phyloP scores from a whole-genome alignment of 2,329 filamentous ascomycete genomes.

The Plenodomus tracheiphilus region DNA sequence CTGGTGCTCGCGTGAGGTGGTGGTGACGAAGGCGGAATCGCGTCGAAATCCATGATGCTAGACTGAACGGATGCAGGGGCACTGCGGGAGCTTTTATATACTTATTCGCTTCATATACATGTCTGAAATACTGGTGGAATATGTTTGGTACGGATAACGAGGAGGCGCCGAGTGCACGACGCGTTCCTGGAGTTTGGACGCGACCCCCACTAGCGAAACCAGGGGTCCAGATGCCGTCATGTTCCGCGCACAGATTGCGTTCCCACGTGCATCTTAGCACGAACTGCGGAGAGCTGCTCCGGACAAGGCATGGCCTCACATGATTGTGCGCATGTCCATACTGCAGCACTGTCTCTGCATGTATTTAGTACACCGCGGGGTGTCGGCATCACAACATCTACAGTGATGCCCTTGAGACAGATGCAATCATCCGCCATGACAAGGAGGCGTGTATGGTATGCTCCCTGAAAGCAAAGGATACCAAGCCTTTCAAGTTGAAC shows the following conservation, averaged over 20 bases:
- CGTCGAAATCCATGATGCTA: slow-evolving; percentile 27
- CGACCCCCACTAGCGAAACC: slow-evolving; percentile 17
- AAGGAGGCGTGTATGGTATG: no score
- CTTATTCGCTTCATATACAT: neutral
- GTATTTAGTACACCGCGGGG: no score
- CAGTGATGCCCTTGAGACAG: no score
- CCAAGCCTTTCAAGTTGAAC: no score
- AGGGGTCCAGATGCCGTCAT: slow-evolving; percentile 21
- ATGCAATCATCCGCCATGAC: no score
- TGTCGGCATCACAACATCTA: no score
- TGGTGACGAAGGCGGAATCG: slow-evolving; percentile 26
- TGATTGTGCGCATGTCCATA: neutral
- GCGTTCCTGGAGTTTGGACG: slow-evolving; percentile 14
- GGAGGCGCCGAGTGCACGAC: slow-evolving; percentile 8
- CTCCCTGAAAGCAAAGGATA: no score
- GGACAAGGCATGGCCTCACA: neutral
- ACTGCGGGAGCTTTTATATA: neutral
- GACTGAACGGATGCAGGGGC: neutral
- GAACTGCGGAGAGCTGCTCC: neutral
- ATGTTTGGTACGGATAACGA: neutral
- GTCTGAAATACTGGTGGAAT: neutral
- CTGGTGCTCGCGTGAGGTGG: slow-evolving; percentile 22
- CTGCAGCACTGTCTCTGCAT: no score
- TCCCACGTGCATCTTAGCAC: slow-evolving; percentile 16
- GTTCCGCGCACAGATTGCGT: slow-evolving; percentile 14